A percentile compares a stretch with the other conserved stretches of the same genome.
These are phyloP conservation scores for Verticillium zaregamsianum DNA, from an alignment of 2,329 filamentous ascomycete genomes.

Conservation along the genomic window DNA sequence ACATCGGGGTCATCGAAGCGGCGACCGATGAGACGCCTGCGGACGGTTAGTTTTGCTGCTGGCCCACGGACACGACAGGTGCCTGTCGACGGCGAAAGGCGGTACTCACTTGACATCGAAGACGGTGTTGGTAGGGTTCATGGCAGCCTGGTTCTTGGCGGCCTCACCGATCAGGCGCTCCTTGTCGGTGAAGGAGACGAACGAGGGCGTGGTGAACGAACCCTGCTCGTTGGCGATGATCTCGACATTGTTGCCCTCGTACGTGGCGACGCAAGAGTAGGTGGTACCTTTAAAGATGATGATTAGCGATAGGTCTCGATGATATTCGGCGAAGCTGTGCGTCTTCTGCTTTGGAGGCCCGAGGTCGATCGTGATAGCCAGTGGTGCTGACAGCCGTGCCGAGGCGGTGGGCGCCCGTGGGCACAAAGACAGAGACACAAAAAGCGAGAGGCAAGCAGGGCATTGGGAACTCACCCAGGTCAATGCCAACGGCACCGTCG, in stretches of 20 bases:
- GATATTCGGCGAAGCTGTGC: not conserved
- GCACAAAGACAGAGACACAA: not conserved
- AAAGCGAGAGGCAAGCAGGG: not conserved
- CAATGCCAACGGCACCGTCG: conserved; percentile 99
- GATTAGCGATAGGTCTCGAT: not conserved
- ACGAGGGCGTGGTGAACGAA: conserved; percentile 97
- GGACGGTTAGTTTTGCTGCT: not conserved
- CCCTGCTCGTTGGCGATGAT: conserved; percentile 99
- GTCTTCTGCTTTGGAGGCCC: too few species aligned
- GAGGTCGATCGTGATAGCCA: not conserved
- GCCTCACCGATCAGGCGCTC: conserved; percentile 99
- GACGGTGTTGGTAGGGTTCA: conserved; percentile 98
- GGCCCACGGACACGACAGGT: not conserved
- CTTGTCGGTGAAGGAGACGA: conserved; percentile 98
- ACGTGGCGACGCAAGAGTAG: conserved; percentile 99
- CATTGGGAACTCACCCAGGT: conserved; percentile 71
- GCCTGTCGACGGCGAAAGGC: not conserved
- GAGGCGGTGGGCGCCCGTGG: conserved; percentile 3
- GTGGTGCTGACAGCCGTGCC: not conserved
- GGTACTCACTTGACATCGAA: conserved; percentile 93
- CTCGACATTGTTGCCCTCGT: conserved; percentile 99
- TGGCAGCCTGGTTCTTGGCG: conserved; percentile 99
- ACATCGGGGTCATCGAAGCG: conserved; percentile 92
- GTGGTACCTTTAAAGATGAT: conserved; percentile 69
- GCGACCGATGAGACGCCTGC: conserved; percentile 93